phyloP scores from a whole-genome alignment of 805 yeast genomes.

The Zygosaccharomyces bailii region DNA sequence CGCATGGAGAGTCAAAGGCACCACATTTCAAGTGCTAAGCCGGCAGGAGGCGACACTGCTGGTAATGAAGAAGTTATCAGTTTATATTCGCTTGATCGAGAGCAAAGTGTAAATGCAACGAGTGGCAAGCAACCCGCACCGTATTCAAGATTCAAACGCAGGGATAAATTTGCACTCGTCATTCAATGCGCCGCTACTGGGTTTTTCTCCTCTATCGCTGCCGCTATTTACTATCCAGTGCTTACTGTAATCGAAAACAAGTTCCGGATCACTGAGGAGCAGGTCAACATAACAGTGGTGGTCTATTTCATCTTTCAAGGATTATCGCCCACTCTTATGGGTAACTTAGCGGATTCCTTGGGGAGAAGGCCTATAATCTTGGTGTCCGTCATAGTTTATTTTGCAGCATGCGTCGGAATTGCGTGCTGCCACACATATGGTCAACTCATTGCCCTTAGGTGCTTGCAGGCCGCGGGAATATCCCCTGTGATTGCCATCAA shows the following conservation, averaged over 20 bases:
- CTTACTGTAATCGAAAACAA: conserved; percentile 52
- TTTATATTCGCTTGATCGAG: background rate
- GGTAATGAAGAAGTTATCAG: background rate
- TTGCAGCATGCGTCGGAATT: conserved; percentile 62
- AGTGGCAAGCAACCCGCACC: conserved; percentile 24
- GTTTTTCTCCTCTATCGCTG: conserved; percentile 65
- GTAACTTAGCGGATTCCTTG: conserved; percentile 60
- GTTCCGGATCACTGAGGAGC: conserved; percentile 54
- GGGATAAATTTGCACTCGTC: conserved; percentile 43
- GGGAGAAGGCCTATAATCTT: conserved; percentile 73
- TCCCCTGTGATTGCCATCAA: conserved; percentile 72
- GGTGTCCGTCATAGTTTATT: conserved; percentile 50
- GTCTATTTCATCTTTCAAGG: conserved; percentile 78
- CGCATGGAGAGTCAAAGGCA: too few species aligned
- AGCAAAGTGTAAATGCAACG: background rate
- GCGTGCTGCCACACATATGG: conserved; percentile 58
- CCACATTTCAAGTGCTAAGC: too few species aligned
- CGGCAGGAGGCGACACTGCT: background rate
- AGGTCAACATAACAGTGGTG: conserved; percentile 68
- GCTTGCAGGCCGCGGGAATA: conserved; percentile 74
- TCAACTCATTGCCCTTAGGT: conserved; percentile 60
- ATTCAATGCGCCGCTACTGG: conserved; percentile 46
- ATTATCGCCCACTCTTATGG: conserved; percentile 63
- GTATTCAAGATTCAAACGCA: conserved; percentile 43
- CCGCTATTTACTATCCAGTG: conserved; percentile 81